Evolutionary conservation across 257 asterid species (phyloP).

Genomic region (Handroanthus guayacan): DNA sequence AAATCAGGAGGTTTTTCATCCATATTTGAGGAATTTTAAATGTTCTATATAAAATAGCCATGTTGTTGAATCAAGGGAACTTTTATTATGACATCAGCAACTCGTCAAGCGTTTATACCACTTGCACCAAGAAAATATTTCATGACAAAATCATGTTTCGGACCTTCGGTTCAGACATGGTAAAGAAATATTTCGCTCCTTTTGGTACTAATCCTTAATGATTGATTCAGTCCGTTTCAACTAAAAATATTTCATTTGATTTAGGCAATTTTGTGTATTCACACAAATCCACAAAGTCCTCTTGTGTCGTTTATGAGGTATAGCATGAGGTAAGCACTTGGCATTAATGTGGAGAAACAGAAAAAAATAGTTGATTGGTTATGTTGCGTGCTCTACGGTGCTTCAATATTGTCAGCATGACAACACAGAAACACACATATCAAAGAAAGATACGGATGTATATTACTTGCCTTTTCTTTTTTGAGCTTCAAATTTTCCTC

Average conservation of each 20-base stretch:
- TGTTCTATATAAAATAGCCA: background rate
- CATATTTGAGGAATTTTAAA: background rate
- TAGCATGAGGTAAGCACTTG: background rate
- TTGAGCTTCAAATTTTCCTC: conserved; percentile 75
- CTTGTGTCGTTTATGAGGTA: background rate
- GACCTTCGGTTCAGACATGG: background rate
- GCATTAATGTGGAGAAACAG: background rate
- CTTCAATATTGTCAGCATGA: background rate
- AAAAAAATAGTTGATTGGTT: background rate
- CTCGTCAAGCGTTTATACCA: background rate
- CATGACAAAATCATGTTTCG: background rate
- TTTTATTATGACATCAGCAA: background rate
- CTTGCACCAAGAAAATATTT: background rate
- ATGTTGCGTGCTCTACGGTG: too few relatives aligned
- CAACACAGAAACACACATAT: background rate
- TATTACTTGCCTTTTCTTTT: conserved; percentile 65
- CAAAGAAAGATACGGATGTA: background rate
- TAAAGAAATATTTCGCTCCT: background rate
- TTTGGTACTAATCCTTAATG: background rate
- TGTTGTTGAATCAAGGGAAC: background rate
- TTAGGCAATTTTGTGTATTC: background rate
- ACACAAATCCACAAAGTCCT: background rate
- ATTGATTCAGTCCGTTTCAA: background rate
- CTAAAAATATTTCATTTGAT: background rate
- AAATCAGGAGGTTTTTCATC: background rate